Conservation (phyloP, 345 rosid genomes). For the Lagerstroemia speciosa region DNA sequence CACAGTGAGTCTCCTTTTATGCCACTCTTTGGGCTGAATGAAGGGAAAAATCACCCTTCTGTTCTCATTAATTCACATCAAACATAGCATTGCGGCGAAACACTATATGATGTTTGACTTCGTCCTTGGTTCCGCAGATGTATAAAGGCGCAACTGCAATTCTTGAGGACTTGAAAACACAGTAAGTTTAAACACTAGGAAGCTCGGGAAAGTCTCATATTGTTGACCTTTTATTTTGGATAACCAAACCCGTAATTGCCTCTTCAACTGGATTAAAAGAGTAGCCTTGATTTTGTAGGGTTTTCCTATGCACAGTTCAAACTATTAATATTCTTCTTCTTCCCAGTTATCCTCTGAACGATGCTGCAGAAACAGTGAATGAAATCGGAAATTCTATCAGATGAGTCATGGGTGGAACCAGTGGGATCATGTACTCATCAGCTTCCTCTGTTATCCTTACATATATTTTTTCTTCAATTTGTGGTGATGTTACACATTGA, state of each 20-base stretch:
- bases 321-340: slow-evolving; percentile 8
- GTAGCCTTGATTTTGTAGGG: background rate
- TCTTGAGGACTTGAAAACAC: slow-evolving; percentile 76
- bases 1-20: slow-evolving; percentile 51
- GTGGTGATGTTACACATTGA: background rate
- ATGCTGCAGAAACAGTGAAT: slow-evolving; percentile 82
- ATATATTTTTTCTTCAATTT: background rate
- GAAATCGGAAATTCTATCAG: slow-evolving; percentile 67
- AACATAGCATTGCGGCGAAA: background rate
- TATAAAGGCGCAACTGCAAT: slow-evolving; percentile 72
- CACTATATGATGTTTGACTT: background rate
- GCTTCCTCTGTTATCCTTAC: background rate
- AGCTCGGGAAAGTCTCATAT: background rate
- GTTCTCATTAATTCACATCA: background rate
- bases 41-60: background rate
- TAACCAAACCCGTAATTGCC: background rate
- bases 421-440: slow-evolving; percentile 67
- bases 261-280: background rate
- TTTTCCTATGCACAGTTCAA: background rate
- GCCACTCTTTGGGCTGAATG: background rate
- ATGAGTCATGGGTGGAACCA: slow-evolving; percentile 95
- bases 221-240: background rate
- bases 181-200: slow-evolving; percentile 28
- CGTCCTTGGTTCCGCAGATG: slow-evolving; percentile 43
- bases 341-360: slow-evolving; percentile 82